Evolutionary conservation across 1,284 basidiomycete species (phyloP).

Genomic region (Pseudozyma hubeiensis): DNA sequence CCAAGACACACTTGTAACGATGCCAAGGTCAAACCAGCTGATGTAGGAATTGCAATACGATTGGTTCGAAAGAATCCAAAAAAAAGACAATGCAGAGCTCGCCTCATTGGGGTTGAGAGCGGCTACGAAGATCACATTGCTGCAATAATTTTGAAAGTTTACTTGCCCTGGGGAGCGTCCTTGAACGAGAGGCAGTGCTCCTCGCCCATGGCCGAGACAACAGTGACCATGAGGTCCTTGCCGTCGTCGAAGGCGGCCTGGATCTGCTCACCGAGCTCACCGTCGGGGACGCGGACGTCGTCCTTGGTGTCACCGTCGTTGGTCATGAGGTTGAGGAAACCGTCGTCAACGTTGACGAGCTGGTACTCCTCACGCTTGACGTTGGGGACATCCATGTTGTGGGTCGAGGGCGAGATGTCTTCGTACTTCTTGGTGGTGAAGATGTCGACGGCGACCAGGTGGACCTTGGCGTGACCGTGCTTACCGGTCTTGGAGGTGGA

Average conservation of each 20-base stretch:
- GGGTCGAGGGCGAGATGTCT: conserved; percentile 97
- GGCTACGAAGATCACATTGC: conserved; percentile 1
- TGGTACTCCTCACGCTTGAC: conserved; percentile 90
- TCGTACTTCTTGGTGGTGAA: conserved; percentile 72
- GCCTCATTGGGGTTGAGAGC: not conserved
- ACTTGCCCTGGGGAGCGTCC: conserved; percentile 67
- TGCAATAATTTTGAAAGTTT: conserved; percentile 27
- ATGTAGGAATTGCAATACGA: not conserved
- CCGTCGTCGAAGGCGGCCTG: conserved; percentile 81
- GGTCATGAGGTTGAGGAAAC: conserved; percentile 94
- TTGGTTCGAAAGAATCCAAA: not conserved
- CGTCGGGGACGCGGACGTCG: conserved; percentile 93
- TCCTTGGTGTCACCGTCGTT: conserved; percentile 87
- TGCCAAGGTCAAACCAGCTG: not conserved
- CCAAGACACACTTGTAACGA: not conserved
- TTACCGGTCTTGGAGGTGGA: conserved; percentile 97
- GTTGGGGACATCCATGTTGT: conserved; percentile 99
- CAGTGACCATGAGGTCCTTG: conserved; percentile 86
- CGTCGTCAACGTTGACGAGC: conserved; percentile 76
- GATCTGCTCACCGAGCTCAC: conserved; percentile 84
- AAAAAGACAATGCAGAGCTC: not conserved
- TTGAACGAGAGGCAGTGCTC: conserved; percentile 83
- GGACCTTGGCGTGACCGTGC: conserved; percentile 99
- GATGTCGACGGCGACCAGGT: conserved; percentile 93
- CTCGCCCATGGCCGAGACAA: conserved; percentile 90